These are phyloP conservation scores for Termitomyces sp. DNA, from an alignment of 768 basidiomycete species.

Conservation along the genomic window DNA sequence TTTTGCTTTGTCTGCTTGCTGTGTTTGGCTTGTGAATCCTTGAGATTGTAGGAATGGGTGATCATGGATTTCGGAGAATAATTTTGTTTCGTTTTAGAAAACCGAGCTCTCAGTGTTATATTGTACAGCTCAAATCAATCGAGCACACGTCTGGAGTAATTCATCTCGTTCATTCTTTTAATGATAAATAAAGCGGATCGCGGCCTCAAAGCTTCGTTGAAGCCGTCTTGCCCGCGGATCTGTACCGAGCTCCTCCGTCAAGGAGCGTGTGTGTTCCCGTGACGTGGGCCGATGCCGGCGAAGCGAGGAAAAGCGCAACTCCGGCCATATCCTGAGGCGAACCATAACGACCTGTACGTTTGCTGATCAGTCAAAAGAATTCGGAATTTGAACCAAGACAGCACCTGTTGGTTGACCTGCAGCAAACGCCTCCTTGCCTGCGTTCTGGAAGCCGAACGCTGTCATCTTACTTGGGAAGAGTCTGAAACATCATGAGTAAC, in stretches of 20 bases:
- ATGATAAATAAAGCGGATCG: background rate
- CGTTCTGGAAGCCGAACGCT: slow-evolving; percentile 54
- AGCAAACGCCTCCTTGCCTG: slow-evolving; percentile 46
- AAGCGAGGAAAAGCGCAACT: slow-evolving; percentile 60
- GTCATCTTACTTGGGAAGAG: slow-evolving; percentile 87
- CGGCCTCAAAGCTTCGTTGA: background rate
- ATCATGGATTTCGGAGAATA: background rate
- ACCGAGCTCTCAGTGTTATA: background rate
- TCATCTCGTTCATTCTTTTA: background rate
- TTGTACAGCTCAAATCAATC: background rate
- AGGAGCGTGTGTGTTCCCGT: slow-evolving; percentile 69
- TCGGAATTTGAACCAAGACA: background rate
- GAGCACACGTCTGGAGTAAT: background rate
- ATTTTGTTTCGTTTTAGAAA: background rate
- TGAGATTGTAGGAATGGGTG: background rate
- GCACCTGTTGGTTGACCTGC: slow-evolving; percentile 60
- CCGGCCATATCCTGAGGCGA: slow-evolving; percentile 66
- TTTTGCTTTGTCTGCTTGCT: background rate
- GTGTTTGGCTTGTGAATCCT: background rate
- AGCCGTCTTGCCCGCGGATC: background rate
- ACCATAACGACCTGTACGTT: slow-evolving; percentile 55
- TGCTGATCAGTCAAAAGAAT: background rate
- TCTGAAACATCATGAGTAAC: slow-evolving; percentile 23
- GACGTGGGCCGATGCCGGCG: slow-evolving; percentile 67
- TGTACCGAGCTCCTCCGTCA: slow-evolving; percentile 57